Conservation (phyloP, 2,329 filamentous ascomycete species). For the Cryoendolithus antarcticus region DNA sequence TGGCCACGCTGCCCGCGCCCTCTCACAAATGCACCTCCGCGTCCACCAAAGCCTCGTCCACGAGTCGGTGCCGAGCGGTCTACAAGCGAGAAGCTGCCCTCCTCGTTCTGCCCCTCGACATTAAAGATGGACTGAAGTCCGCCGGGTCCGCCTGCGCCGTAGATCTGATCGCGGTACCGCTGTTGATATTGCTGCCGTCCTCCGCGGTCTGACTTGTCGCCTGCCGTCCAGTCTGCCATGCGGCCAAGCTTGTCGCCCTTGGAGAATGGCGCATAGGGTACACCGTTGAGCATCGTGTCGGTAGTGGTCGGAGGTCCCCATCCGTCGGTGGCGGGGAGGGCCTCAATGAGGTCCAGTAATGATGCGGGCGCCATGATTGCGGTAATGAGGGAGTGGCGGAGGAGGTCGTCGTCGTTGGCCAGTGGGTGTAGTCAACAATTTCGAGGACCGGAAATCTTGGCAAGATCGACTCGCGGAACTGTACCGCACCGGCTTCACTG, state of each 20-base stretch:
- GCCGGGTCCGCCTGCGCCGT: constrained; percentile 66
- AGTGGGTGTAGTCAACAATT: too few relatives aligned
- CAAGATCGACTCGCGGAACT: too few relatives aligned
- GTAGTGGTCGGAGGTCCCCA: constrained; percentile 79
- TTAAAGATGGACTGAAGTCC: constrained; percentile 67
- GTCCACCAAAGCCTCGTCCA: constrained; percentile 66
- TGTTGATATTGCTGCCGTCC: constrained; percentile 83
- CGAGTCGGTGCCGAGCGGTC: constrained; percentile 83
- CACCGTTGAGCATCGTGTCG: constrained; percentile 84
- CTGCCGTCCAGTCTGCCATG: constrained; percentile 96
- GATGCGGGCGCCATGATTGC: constrained; percentile 17
- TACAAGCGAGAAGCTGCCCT: constrained; percentile 94
- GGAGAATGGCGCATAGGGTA: constrained; percentile 94
- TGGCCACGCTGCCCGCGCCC: constrained; percentile 61
- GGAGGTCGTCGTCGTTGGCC: constrained; percentile 22
- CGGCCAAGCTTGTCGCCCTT: constrained; percentile 97
- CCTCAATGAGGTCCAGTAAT: constrained; percentile 35
- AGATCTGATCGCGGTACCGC: constrained; percentile 91
- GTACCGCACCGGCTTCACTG: too few relatives aligned
- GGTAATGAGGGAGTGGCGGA: constrained; percentile 24
- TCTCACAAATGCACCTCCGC: constrained; percentile 81
- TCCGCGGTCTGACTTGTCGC: constrained; percentile 71
- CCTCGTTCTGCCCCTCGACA: constrained; percentile 78
- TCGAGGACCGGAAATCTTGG: too few relatives aligned
- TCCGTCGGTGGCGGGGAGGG: constrained; percentile 30